Percentiles rank a stretch among this genome's conserved stretches.
Evolutionary conservation across 768 basidiomycete species (phyloP).

Genomic region (Cystofilobasidium macerans): DNA sequence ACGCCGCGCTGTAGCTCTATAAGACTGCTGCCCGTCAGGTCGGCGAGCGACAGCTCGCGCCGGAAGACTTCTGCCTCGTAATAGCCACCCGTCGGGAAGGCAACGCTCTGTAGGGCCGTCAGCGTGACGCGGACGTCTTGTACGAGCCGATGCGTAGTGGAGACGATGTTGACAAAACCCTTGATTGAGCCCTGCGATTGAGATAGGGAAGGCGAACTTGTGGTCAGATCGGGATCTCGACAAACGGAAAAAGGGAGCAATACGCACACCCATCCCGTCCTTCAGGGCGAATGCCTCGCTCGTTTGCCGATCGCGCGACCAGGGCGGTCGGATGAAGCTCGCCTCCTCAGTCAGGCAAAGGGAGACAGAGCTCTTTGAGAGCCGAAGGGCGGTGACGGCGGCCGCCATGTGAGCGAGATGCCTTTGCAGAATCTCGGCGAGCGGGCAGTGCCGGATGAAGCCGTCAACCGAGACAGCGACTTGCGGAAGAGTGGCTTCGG

Average conservation of each 20-base stretch:
- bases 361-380: background rate
- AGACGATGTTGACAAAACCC: conserved; percentile 18
- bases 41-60: conserved; percentile 5
- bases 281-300: background rate
- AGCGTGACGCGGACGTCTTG: background rate
- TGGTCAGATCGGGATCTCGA: background rate
- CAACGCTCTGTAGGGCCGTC: background rate
- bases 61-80: background rate
- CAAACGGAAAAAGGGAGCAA: background rate
- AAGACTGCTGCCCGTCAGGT: background rate
- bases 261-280: background rate
- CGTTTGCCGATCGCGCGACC: background rate
- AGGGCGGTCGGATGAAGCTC: background rate
- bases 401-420: background rate
- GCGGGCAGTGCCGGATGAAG: background rate
- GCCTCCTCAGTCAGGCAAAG: conserved; percentile 1
- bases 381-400: background rate
- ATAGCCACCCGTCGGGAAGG: background rate
- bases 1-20: conserved; percentile 7
- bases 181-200: background rate
- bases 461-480: background rate
- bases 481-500: too few relatives aligned
- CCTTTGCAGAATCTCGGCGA: background rate
- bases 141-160: background rate
- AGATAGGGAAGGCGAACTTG: background rate